Conservation (phyloP, 1,139 yeast species). For the Yamadazyma mexicana region DNA sequence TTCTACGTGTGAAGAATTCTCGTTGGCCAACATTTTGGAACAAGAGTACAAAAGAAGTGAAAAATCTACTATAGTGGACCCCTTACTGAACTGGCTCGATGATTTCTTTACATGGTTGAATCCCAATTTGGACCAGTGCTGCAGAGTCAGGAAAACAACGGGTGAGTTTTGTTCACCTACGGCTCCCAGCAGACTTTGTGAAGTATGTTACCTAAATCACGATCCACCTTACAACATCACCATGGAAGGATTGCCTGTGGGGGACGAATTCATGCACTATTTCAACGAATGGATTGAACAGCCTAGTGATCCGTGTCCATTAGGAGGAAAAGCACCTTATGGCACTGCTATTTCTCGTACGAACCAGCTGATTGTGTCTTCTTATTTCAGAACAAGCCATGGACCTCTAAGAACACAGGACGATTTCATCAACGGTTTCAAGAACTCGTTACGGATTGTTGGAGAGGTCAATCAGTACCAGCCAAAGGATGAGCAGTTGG, state of each 20-base stretch:
- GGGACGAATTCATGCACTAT: constrained; percentile 67
- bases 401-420: constrained; percentile 75
- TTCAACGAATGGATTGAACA: constrained; percentile 83
- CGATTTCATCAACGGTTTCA: constrained; percentile 81
- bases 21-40: constrained; percentile 80
- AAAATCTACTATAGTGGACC: constrained; percentile 69
- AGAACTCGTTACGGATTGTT: constrained; percentile 69
- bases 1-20: constrained; percentile 75
- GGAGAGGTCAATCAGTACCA: constrained; percentile 48
- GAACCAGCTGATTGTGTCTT: constrained; percentile 46
- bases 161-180: constrained; percentile 58
- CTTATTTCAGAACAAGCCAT: constrained; percentile 81
- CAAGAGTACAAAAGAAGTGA: constrained; percentile 75
- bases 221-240: constrained; percentile 63
- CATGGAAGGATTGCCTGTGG: constrained; percentile 86
- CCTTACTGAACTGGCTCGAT: constrained; percentile 90
- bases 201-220: constrained; percentile 62
- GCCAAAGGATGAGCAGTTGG: constrained; percentile 37
- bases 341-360: constrained; percentile 55
- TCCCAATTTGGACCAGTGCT: constrained; percentile 85
- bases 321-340: constrained; percentile 95
- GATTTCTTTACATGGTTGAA: constrained; percentile 86
- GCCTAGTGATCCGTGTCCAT: constrained; percentile 87
- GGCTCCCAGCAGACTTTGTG: constrained; percentile 72
- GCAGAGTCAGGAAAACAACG: constrained; percentile 55